Conservation (phyloP, 768 basidiomycete genomes). For the Lentinula raphanica region DNA sequence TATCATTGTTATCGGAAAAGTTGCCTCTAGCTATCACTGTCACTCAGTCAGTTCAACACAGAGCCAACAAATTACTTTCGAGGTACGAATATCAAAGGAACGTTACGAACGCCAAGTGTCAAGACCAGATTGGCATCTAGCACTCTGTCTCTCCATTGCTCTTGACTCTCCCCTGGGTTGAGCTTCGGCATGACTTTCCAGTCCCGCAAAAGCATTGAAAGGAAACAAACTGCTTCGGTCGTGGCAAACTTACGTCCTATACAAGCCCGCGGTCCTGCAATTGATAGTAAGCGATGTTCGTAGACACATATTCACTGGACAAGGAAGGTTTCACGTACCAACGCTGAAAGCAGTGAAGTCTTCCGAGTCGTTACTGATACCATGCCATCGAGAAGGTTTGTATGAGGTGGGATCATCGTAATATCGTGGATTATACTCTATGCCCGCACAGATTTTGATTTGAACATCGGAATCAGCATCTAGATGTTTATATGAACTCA, state of each 20-base stretch:
- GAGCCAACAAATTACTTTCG: background rate
- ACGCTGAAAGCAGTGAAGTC: constrained; percentile 43
- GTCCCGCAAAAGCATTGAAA: constrained; percentile 46
- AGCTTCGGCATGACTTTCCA: constrained; percentile 48
- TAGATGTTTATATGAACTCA: constrained; percentile 23
- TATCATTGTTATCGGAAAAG: too few species aligned
- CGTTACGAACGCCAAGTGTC: constrained; percentile 20
- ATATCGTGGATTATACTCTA: constrained; percentile 48
- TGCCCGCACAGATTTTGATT: background rate
- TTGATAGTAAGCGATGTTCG: background rate
- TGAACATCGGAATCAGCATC: background rate
- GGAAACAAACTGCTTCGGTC: constrained; percentile 47
- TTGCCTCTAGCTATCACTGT: too few species aligned
- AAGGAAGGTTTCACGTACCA: constrained; percentile 18
- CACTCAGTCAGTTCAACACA: too few species aligned
- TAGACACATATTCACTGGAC: background rate
- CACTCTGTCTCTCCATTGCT: constrained; percentile 32
- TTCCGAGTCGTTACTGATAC: constrained; percentile 33
- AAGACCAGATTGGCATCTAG: constrained; percentile 31
- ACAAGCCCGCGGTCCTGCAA: constrained; percentile 44
- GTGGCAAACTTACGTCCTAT: constrained; percentile 53
- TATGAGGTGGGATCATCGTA: constrained; percentile 43
- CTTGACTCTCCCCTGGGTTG: constrained; percentile 30
- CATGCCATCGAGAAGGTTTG: constrained; percentile 49
- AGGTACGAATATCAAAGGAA: constrained; percentile 9